Conservation (phyloP, 805 yeast genomes). For the Candida nitratophila region DNA sequence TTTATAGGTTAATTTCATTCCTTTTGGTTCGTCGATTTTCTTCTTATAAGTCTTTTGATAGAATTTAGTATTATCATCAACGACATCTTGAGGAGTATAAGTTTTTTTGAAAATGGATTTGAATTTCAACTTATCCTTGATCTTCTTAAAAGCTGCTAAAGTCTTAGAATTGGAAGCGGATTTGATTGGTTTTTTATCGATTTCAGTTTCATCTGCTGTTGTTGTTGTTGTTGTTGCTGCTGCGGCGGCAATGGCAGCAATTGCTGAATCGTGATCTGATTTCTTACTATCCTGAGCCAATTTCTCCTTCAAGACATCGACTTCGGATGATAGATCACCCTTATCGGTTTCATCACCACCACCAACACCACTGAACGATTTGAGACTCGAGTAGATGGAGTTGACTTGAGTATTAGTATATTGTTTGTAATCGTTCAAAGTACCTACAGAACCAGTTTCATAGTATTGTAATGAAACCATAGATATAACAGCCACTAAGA, state of each 20-base stretch:
- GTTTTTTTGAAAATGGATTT: slow-evolving; percentile 7
- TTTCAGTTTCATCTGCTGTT: too few relatives aligned
- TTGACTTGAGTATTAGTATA: background rate
- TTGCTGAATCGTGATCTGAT: too few relatives aligned
- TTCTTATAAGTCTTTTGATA: slow-evolving; percentile 30
- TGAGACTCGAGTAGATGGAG: background rate
- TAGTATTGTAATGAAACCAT: background rate
- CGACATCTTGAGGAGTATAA: slow-evolving; percentile 19
- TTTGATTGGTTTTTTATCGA: background rate
- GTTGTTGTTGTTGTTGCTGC: background rate
- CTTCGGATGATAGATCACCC: background rate
- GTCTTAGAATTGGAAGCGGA: background rate
- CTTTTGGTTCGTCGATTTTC: slow-evolving; percentile 40
- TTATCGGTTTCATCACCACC: too few relatives aligned
- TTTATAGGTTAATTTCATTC: slow-evolving; percentile 20
- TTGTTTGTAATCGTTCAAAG: background rate
- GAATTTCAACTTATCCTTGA: slow-evolving; percentile 9
- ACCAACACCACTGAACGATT: background rate
- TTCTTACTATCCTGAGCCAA: background rate
- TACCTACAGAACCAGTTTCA: background rate
- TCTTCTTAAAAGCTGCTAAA: slow-evolving; percentile 3
- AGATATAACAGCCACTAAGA: background rate
- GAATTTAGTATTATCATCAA: slow-evolving; percentile 28
- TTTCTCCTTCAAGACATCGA: background rate
- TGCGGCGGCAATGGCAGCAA: too few relatives aligned